phyloP scores from a whole-genome alignment of 1,284 basidiomycete species.

The Microbotryum scabiosae region DNA sequence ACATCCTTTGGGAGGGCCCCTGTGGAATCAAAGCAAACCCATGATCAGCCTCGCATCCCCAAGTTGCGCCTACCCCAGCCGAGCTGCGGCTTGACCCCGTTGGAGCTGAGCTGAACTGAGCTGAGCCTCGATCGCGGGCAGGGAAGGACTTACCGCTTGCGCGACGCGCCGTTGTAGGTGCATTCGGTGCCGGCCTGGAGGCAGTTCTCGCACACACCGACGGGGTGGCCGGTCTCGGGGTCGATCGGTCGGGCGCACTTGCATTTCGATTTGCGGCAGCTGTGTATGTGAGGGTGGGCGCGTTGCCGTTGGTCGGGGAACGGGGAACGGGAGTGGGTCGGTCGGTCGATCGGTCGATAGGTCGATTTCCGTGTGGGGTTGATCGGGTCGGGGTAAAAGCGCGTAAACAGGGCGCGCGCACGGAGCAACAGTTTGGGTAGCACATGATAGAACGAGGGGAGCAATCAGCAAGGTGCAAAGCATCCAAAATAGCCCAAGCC shows the following conservation, averaged over 20 bases:
- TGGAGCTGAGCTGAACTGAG: too few species aligned
- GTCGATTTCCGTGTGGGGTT: background rate
- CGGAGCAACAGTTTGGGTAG: background rate
- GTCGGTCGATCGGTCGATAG: background rate
- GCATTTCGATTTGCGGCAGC: constrained; percentile 72
- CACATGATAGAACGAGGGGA: background rate
- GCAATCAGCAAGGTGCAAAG: background rate
- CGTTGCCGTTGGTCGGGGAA: background rate
- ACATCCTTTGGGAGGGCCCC: constrained; percentile 31
- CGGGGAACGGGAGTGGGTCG: background rate
- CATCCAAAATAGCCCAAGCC: background rate
- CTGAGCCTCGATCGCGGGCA: background rate
- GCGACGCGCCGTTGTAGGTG: constrained; percentile 69
- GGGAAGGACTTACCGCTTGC: constrained; percentile 47
- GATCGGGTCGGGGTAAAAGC: too few species aligned
- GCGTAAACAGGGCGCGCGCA: background rate
- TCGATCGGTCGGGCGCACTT: constrained; percentile 56
- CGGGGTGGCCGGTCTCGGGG: constrained; percentile 30
- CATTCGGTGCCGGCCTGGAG: constrained; percentile 47
- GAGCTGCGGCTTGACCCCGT: too few species aligned
- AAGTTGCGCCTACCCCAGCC: background rate
- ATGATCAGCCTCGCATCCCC: background rate
- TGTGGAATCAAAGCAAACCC: background rate
- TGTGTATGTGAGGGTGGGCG: constrained; percentile 50
- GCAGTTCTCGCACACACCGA: constrained; percentile 33